Base-by-base conservation (phyloP, 2,329 filamentous ascomycete species). In the Penicillium sp. region DNA sequence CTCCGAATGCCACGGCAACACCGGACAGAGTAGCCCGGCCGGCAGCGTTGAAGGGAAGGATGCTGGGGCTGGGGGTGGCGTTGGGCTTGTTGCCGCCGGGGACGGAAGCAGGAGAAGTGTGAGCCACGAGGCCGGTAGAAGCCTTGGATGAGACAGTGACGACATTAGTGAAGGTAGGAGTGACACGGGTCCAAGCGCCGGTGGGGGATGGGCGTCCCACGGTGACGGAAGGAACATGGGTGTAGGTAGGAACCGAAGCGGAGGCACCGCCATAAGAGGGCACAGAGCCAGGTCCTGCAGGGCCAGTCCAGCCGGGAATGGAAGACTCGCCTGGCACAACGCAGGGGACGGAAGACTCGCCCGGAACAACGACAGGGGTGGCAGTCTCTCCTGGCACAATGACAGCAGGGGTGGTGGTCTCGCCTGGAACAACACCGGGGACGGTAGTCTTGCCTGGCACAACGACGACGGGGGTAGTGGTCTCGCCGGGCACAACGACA, bases 21-120 rank as follows among this genome's bases (percentile, higher is more conserved):
- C 62, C 62, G 47, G 68, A 69, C 25, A 69, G 50, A 40, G 66
- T 62, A 40, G 62, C 56, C 31, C 67, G 65, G 35, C 66, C 67
- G 25, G 67, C 68, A 12, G 64, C 67, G 58, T 67, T 69, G 63
- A 61, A 69, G 3, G 62, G 46, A 25, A 61, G 35, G 19, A 52
- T 53, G 35, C 40, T 57, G 10, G 57, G 52, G 25, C 31, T 57
- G 35, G 64, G 43, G 17, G 48, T 51, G 19, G 58, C 48, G 45
- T 5, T 23, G 17, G 35, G 19, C 9, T n/a, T 21, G 27, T 35
- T 19, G 3, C 27, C 50, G 19, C 9, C 46, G 27, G 46, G 42
- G n/a, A 23, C 57, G 35, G 51, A 46, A 19, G 23, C 54, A 4
- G 62, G 47, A 45, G 57, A 60, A 49, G 61, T 37, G 31, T 55